phyloP scores from a whole-genome alignment of 352 stramenopile genomes.

The Pythium coloratum region DNA sequence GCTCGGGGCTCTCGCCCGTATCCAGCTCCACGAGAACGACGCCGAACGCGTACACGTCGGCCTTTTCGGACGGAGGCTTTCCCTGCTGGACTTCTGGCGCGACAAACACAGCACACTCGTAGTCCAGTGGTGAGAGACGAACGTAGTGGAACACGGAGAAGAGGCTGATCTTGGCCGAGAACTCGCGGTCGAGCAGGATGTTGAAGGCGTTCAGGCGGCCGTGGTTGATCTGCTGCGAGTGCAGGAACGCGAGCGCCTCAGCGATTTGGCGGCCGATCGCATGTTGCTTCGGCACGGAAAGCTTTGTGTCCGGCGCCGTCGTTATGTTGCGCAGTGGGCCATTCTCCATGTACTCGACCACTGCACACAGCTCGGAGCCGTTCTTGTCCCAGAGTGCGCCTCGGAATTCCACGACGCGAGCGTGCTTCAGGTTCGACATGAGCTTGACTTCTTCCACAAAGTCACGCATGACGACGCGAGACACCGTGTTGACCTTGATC shows the following conservation, averaged over 20 bases:
- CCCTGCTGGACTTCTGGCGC: constrained; percentile 71
- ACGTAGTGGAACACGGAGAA: constrained; percentile 83
- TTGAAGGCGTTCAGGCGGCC: constrained; percentile 78
- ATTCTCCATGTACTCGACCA: constrained; percentile 70
- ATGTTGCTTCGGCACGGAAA: constrained; percentile 59
- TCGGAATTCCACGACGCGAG: constrained; percentile 67
- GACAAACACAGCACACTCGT: constrained; percentile 64
- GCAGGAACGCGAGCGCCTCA: constrained; percentile 65
- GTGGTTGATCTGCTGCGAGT: constrained; percentile 73
- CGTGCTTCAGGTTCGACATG: constrained; percentile 66
- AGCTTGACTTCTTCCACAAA: constrained; percentile 83
- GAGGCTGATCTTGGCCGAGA: constrained; percentile 69
- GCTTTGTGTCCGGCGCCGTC: constrained; percentile 34
- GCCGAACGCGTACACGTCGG: constrained; percentile 77
- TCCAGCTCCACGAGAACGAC: constrained; percentile 81
- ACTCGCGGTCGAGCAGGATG: constrained; percentile 67
- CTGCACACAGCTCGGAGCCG: constrained; percentile 66
- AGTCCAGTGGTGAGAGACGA: constrained; percentile 66
- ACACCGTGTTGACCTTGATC: constrained; percentile 75
- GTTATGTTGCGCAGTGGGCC: constrained; percentile 66
- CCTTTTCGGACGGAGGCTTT: constrained; percentile 65
- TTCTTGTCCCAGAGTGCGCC: constrained; percentile 75
- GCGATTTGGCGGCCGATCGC: constrained; percentile 68
- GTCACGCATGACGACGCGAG: constrained; percentile 60
- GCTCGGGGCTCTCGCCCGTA: constrained; percentile 61